Evolutionary conservation across 75 land plant genomes (phyloP).

Genomic region (Azolla pinnata): DNA sequence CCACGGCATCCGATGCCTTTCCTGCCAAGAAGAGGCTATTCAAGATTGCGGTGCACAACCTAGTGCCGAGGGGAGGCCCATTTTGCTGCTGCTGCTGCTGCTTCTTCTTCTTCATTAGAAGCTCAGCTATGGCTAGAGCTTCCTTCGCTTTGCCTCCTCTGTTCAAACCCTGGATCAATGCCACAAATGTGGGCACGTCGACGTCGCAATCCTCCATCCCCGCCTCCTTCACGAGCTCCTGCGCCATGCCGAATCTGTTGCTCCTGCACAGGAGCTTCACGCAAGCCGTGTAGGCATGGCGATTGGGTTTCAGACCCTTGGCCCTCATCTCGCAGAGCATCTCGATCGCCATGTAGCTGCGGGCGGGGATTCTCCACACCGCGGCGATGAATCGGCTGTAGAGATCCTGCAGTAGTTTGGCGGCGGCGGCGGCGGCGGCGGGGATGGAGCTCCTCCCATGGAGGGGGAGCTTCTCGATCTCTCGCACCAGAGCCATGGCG

Average conservation of each 20-base stretch:
- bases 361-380: neutral
- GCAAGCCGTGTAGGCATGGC: neutral
- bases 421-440: too few relatives aligned
- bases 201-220: neutral
- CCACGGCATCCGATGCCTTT: neutral
- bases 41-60: neutral
- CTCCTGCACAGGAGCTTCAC: neutral
- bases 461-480: neutral
- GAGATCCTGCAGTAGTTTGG: neutral
- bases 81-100: too few relatives aligned
- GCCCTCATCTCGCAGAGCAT: neutral
- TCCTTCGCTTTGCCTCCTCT: neutral
- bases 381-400: constrained; percentile 1
- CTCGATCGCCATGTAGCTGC: neutral
- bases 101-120: neutral
- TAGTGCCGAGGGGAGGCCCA: neutral
- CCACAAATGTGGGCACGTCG: neutral
- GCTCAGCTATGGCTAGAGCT: neutral
- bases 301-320: neutral
- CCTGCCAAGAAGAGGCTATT: neutral
- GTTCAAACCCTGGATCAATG: constrained; percentile 1
- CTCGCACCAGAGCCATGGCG: neutral
- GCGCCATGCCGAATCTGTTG: neutral
- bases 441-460: too few relatives aligned
- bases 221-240: neutral